Conservation (phyloP, 2,329 filamentous ascomycete species). For the Aureobasidium sp. region DNA sequence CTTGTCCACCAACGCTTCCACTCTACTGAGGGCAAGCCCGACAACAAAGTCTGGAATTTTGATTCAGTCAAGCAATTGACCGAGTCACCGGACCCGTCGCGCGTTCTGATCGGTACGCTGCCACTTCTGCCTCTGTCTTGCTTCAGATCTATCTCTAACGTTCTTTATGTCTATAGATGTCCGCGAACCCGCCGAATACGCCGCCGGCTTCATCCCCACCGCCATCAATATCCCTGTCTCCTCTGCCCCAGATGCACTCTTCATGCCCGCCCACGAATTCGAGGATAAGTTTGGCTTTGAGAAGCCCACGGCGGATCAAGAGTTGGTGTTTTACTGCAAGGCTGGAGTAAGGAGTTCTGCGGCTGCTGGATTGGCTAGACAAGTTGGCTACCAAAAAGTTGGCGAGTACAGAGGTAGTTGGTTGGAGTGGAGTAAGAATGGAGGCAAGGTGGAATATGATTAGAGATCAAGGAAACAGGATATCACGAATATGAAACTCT, state of each 20-base stretch:
- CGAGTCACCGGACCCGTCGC: conserved; percentile 26
- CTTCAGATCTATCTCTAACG: not conserved
- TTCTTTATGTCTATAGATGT: conserved; percentile 43
- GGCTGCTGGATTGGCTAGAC: conserved; percentile 67
- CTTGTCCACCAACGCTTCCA: not conserved
- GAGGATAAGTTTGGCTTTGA: conserved; percentile 71
- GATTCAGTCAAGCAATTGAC: conserved; percentile 28
- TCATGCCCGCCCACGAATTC: conserved; percentile 71
- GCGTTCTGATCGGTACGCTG: conserved; percentile 25
- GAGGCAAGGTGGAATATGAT: conserved; percentile 44
- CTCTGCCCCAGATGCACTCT: conserved; percentile 70
- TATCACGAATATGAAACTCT: no score
- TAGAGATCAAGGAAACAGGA: not conserved
- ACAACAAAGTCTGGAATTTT: conserved; percentile 1
- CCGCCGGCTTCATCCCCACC: conserved; percentile 64
- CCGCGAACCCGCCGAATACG: conserved; percentile 64
- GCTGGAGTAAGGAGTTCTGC: conserved; percentile 75
- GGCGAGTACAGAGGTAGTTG: conserved; percentile 70
- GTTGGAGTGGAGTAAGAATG: conserved; percentile 72
- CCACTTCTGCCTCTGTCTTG: not conserved
- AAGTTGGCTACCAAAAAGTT: conserved; percentile 66
- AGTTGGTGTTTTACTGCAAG: conserved; percentile 85
- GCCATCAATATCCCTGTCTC: conserved; percentile 77
- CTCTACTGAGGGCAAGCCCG: conserved; percentile 10
- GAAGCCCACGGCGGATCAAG: conserved; percentile 51